Percentiles rank a stretch among this genome's conserved stretches.
Evolutionary conservation across 345 rosid species (phyloP).

Genomic region (Eucalyptus cloeziana): DNA sequence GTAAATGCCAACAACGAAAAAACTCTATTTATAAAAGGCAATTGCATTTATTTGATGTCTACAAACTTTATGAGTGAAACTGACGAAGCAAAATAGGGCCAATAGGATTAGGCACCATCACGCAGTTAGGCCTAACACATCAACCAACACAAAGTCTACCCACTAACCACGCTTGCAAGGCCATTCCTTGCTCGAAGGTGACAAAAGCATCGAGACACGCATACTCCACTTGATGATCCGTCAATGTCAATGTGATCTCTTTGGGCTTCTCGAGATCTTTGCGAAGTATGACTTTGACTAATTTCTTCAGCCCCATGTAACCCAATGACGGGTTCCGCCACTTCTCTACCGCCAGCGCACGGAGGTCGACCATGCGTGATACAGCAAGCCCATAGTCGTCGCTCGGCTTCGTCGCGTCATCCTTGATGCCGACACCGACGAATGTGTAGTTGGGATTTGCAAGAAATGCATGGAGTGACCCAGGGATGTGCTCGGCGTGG

Average conservation of each 20-base stretch:
- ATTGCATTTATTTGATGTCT: background rate
- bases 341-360: background rate
- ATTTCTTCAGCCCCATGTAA: conserved; percentile 3
- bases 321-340: background rate
- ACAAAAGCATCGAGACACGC: background rate
- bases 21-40: background rate
- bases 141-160: background rate
- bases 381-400: conserved; percentile 3
- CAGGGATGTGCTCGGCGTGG: conserved; percentile 1
- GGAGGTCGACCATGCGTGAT: conserved; percentile 1
- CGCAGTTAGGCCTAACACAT: no score
- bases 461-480: background rate
- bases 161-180: background rate
- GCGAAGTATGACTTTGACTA: background rate
- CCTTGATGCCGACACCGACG: conserved; percentile 9
- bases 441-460: background rate
- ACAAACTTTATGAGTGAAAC: background rate
- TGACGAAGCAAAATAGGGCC: background rate
- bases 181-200: background rate
- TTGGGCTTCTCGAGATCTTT: background rate
- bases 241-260: background rate
- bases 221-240: background rate
- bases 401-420: conserved; percentile 3
- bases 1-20: background rate
- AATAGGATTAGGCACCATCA: background rate